Base-by-base conservation (phyloP, 2,329 filamentous ascomycete species). In the Epichloe aotearoae region DNA sequence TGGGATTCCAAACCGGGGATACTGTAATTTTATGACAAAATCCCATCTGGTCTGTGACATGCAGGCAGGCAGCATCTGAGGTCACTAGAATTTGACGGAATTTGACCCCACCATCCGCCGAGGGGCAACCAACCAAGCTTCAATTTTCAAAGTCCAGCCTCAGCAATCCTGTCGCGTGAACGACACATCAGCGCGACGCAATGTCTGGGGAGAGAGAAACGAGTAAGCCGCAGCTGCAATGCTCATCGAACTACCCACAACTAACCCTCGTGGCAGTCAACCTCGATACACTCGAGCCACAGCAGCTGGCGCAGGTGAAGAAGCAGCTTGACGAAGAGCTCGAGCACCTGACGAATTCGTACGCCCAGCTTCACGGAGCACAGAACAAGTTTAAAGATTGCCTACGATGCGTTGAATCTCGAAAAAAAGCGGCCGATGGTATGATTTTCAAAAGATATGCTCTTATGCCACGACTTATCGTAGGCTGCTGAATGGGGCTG, bases 251-350 rank as follows among this genome's bases (percentile, higher is more conserved):
- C n/a, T 38, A 37, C n/a, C 2, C 23, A 26, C 4, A 26, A 36
- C 36, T 39, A 15, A 47, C 42, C n/a, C 12, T 5, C 26, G 20
- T 26, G 19, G 4, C 57, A 80, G 77, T 81, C 58, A 77, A 76
- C 58, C 73, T 98, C 61, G 81, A 84, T 60, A 82, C 79, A 54
- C 84, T 98, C 61, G 86, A 84, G 60, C 76, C 84, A 26, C 86
- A 88, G 58, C 91, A 96, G 70, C 85, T 98, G 58, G 84, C 82
- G 58, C 82, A 88, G 60, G 84, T 98, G 59, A 96, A 98, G 75
- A 89, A 93, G 68, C 91, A 96, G 67, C 84, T 98, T 58, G 91
- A 95, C 67, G 84, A 93, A 62, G 93, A 98, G 70, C 84, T 98
- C 57, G 88, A 95, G 66, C 91, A 97, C 72, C 80, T 98, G 58